phyloP scores from a whole-genome alignment of 768 basidiomycete species.

The Lentinula boryana region DNA sequence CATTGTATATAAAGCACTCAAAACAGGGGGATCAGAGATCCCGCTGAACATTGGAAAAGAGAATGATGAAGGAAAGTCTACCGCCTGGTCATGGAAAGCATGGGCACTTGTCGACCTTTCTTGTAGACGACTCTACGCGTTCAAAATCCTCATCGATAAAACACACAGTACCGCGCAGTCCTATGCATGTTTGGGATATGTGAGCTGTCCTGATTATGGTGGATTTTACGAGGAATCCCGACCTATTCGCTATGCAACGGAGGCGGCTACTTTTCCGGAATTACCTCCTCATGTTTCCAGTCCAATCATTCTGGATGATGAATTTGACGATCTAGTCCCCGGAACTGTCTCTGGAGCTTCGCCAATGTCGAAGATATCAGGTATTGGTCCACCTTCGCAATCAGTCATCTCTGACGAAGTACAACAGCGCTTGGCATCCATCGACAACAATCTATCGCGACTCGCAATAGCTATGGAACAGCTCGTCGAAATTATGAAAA shows the following conservation, averaged over 20 bases:
- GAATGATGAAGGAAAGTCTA: constrained; percentile 16
- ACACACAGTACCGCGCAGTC: constrained; percentile 19
- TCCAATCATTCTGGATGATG: constrained; percentile 23
- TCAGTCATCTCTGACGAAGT: constrained; percentile 21
- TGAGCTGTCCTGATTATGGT: constrained; percentile 29
- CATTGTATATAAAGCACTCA: constrained; percentile 28
- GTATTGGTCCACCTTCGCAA: neutral
- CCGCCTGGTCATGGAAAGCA: constrained; percentile 28
- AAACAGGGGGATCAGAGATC: constrained; percentile 31
- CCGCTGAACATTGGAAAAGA: constrained; percentile 24
- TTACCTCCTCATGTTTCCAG: constrained; percentile 16
- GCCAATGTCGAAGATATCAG: too few species aligned
- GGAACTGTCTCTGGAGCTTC: neutral
- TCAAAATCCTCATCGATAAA: constrained; percentile 31
- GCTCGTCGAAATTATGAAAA: constrained; percentile 18
- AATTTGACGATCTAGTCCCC: constrained; percentile 26
- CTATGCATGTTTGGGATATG: constrained; percentile 28
- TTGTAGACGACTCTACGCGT: constrained; percentile 32
- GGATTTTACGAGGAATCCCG: constrained; percentile 21
- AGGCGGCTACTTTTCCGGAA: constrained; percentile 22
- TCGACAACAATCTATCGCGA: constrained; percentile 28
- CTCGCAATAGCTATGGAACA: constrained; percentile 31
- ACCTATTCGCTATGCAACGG: constrained; percentile 28
- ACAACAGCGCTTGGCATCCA: constrained; percentile 23
- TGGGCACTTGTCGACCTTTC: constrained; percentile 34